phyloP scores from a whole-genome alignment of 495 filamentous ascomycete species.

The Penicillium maclennaniae region DNA sequence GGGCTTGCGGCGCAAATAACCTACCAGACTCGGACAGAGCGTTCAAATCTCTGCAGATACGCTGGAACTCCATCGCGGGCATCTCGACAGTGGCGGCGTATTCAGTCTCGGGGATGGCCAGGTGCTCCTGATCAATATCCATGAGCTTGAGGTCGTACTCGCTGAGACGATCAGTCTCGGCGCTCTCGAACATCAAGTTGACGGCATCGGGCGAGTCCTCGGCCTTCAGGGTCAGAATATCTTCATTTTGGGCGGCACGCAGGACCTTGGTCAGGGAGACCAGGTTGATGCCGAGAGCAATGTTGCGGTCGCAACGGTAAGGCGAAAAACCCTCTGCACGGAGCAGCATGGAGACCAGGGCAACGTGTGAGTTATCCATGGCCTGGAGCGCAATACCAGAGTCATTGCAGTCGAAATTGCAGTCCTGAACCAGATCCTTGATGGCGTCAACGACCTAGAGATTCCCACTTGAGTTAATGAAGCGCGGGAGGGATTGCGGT shows the following conservation, averaged over 20 bases:
- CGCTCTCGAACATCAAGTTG: constrained; percentile 93
- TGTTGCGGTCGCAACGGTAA: constrained; percentile 98
- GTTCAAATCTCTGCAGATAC: constrained; percentile 89
- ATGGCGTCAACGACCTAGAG: constrained; percentile 92
- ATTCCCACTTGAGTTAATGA: constrained; percentile 4
- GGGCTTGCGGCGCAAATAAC: constrained; percentile 11
- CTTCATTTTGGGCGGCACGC: constrained; percentile 88
- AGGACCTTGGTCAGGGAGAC: constrained; percentile 95
- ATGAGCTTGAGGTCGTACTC: constrained; percentile 99
- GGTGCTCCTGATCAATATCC: constrained; percentile 99
- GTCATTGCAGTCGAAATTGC: constrained; percentile 99
- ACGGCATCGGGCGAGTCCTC: constrained; percentile 94
- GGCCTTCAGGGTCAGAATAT: constrained; percentile 94
- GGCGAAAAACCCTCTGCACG: constrained; percentile 93
- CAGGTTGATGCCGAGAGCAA: constrained; percentile 96
- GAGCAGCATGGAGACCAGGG: constrained; percentile 97
- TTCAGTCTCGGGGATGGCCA: constrained; percentile 97
- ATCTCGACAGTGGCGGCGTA: constrained; percentile 89
- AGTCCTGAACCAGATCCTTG: constrained; percentile 98
- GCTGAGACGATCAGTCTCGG: constrained; percentile 82
- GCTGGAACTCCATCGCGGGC: constrained; percentile 87
- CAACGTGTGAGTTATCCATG: constrained; percentile 99
- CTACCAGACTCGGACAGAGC: constrained; percentile 90
- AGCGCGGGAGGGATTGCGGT: not conserved
- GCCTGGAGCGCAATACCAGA: constrained; percentile 96